A percentile compares a stretch with the other conserved stretches of the same genome.
Evolutionary conservation across 1,284 basidiomycete species (phyloP).

Genomic region (Ustilago curta): DNA sequence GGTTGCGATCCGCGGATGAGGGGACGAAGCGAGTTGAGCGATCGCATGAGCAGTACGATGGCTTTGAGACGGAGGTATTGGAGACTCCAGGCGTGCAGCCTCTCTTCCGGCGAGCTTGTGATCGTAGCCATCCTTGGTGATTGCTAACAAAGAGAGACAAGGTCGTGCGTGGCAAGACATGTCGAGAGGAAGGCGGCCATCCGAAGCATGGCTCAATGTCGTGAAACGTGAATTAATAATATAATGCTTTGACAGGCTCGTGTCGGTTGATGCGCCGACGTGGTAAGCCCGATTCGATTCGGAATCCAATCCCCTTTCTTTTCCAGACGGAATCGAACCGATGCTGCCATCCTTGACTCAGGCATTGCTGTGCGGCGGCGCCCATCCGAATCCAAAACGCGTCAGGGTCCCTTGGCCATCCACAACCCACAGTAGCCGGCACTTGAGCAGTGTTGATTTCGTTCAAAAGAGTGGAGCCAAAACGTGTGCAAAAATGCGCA

Average conservation of each 20-base stretch:
- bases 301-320: too few species aligned
- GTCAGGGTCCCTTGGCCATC: too few species aligned
- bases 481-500: constrained; percentile 8
- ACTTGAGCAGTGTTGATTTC: background rate
- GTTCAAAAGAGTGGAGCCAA: background rate
- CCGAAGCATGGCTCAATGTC: too few species aligned
- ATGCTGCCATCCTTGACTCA: too few species aligned
- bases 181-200: background rate
- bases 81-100: constrained; percentile 31
- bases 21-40: constrained; percentile 17
- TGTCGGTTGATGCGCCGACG: too few species aligned
- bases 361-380: too few species aligned
- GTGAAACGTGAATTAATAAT: too few species aligned
- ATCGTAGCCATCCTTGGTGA: background rate
- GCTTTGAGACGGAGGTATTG: constrained; percentile 36
- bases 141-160: background rate
- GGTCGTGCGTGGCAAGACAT: background rate
- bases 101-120: constrained; percentile 13
- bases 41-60: constrained; percentile 29
- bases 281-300: too few species aligned
- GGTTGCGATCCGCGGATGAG: constrained; percentile 13
- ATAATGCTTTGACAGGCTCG: too few species aligned
- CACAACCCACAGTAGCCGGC: too few species aligned
- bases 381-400: too few species aligned
- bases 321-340: too few species aligned